Base-by-base conservation (phyloP, 2,329 filamentous ascomycete species). In the Fusarium hainanense region DNA sequence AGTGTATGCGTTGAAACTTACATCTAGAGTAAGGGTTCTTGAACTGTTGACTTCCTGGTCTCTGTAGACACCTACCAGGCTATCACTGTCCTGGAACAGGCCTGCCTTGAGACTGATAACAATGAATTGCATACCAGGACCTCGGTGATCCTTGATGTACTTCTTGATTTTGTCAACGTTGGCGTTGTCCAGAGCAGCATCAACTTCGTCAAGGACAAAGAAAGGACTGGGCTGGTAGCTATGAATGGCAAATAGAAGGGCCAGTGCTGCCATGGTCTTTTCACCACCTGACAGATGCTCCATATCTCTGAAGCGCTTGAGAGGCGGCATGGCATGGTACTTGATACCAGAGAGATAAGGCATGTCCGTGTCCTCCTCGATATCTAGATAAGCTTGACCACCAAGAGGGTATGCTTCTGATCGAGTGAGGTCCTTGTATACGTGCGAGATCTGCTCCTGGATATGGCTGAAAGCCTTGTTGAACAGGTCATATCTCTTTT, bases 261-360 rank as follows among this genome's bases (percentile, higher is more conserved):
- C 96, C 41, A 99, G 85, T 16, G 96, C 96, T 3, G 96, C 96
- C 91, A 99, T 99, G 0, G 96, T 99, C 85, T 99, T 99, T 82
- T 99, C 96, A 58, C 96, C 96, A 75, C 96, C 96, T 2, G 93
- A 97, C 12, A 99, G 85, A 78, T 98, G 96, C 80, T 99, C 96
- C 96, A 99, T 99, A 79, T 99, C 97, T 74, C 96, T 89, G 88
- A 99, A 99, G 47, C 96, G 93, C 83, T 99, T 99, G 68, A 98
- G 89, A 2, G 96, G 96, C 21, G 96, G 96, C 94, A 98, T 99
- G 68, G 96, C 97, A 78, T 98, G 94, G 81, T 99, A 99, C 78
- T 97, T 98, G 81, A 99, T 94, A 32, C 96, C 96, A 42, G 93
- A 93, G 6, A 98, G 88, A 79, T 98, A 99, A 1, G 96, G 96